Evolutionary conservation across 805 yeast genomes (phyloP).

Genomic region (Saccharomycopsis capsularis): DNA sequence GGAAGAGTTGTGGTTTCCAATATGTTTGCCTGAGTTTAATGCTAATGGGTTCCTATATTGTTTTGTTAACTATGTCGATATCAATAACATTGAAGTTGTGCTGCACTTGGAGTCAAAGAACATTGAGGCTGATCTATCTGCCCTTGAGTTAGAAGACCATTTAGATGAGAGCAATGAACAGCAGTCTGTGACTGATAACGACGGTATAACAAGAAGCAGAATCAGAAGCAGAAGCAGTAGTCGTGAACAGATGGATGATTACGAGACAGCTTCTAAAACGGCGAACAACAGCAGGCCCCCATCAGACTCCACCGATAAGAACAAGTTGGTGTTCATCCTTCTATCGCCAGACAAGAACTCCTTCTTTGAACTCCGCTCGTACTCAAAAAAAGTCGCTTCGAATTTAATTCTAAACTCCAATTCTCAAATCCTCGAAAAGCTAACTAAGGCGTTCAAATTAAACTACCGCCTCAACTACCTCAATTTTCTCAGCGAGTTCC

Average conservation of each 20-base stretch:
- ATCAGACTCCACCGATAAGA: constrained; percentile 24
- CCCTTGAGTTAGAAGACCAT: constrained; percentile 10
- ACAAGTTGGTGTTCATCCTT: constrained; percentile 46
- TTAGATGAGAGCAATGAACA: neutral
- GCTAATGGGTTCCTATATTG: constrained; percentile 81
- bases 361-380: constrained; percentile 65
- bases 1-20: constrained; percentile 88
- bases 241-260: neutral
- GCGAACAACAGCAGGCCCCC: neutral
- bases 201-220: neutral
- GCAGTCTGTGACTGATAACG: neutral
- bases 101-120: no score
- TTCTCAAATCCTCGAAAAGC: constrained; percentile 32
- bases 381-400: constrained; percentile 46
- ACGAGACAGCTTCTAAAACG: no score
- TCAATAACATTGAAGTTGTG: constrained; percentile 27
- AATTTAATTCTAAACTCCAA: constrained; percentile 28
- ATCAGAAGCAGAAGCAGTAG: neutral
- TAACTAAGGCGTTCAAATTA: constrained; percentile 32
- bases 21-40: constrained; percentile 88
- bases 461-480: constrained; percentile 34
- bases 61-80: constrained; percentile 56
- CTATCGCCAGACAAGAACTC: constrained; percentile 53
- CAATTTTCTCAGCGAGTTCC: constrained; percentile 9
- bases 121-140: no score